Evolutionary conservation across 495 filamentous ascomycete genomes (phyloP), one percentile per base, ranked within the genome.

Genomic region (Amphirosellinia nigrospora): DNA sequence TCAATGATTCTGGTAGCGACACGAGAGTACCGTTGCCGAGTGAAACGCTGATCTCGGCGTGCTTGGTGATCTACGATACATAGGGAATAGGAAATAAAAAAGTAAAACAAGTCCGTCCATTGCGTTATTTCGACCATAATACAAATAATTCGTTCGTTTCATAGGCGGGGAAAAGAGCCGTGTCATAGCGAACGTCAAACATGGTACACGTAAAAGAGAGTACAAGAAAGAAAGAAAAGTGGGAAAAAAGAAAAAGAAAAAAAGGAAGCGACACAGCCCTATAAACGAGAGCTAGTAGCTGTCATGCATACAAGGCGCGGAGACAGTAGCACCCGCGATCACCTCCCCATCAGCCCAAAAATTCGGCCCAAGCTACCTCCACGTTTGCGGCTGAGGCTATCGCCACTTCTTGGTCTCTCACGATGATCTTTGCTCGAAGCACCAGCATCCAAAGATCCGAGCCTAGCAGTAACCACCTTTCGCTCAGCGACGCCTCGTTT

Each of bases 311-410:
- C 58, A 39, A 26, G 58, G 36, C 36, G 36, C 21, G 58, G 36
- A 59, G 52, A 15, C 23, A 39, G 32, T 32, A 19, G 64, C 7
- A 68, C 8, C 53, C 28, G 65, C 39, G n/a, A 28, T 66, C 21
- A 74, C 19, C 67, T 71, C 10, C 67, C 50, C 32, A 48, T 70
- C 3, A 76, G 58, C 21, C 76, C 76, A 9, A 78, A 69, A 1
- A 78, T 78, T 26, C 74, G 68, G 3, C 76, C 76, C 11, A 78
- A 46, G 36, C 76, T 78, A 28, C 76, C 76, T 32, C 76, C 76
- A 32, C 76, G 76, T 46, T 72, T 73, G 55, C 76, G 76, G 36
- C 60, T 63, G 36, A 65, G 52, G 26, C 61, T 68, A 23, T 61
- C 63, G 8, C 56, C 60, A 4, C 61, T 56, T n/a, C 63, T 68